Evolutionary conservation across 208 protist genomes (phyloP).

Genomic region (Strigomonas culicis): DNA sequence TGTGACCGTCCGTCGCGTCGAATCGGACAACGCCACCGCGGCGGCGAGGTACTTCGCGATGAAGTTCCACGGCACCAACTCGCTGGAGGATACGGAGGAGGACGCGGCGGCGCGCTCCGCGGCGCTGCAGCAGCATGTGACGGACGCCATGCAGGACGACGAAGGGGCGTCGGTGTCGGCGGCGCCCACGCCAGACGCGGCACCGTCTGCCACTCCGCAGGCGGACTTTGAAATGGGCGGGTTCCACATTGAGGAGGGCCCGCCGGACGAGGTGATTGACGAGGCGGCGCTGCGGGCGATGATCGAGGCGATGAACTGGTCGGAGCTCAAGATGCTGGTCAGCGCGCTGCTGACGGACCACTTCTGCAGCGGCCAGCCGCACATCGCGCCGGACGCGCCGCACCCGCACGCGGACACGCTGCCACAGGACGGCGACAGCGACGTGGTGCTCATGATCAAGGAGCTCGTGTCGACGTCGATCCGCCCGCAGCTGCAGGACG

Average conservation of each 20-base stretch:
- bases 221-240: conserved; percentile 32
- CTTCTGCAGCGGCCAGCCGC: conserved; percentile 65
- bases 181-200: neutral
- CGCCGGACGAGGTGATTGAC: conserved; percentile 42
- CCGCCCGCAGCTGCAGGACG: conserved; percentile 86
- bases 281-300: conserved; percentile 51
- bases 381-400: conserved; percentile 63
- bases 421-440: conserved; percentile 71
- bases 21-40: conserved; percentile 42
- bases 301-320: conserved; percentile 65
- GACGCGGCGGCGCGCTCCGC: conserved; percentile 43
- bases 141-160: conserved; percentile 20
- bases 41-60: conserved; percentile 66
- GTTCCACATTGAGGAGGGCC: conserved; percentile 26
- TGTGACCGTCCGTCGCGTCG: conserved; percentile 78
- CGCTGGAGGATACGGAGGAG: conserved; percentile 9
- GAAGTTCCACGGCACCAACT: conserved; percentile 33
- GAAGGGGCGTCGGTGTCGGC: neutral
- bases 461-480: conserved; percentile 85
- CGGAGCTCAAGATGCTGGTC: conserved; percentile 77
- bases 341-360: conserved; percentile 84
- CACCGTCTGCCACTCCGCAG: neutral
- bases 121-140: conserved; percentile 45
- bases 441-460: conserved; percentile 89
- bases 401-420: conserved; percentile 87